These are phyloP conservation scores for Suhomyces ambrosiae DNA, from an alignment of 1,139 yeast genomes.

Conservation along the genomic window DNA sequence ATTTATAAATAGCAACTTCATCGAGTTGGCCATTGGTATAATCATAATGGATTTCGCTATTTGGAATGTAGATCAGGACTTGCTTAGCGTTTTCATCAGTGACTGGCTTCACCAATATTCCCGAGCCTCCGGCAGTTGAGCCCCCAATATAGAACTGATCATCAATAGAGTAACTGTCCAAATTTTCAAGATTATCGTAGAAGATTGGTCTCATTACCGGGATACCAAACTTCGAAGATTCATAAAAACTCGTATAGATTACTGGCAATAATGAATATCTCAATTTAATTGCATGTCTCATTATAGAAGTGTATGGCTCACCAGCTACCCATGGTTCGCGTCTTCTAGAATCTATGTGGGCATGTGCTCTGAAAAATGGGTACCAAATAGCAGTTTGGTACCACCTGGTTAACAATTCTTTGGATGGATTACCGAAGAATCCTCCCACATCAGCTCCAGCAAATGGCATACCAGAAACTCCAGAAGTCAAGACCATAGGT, in stretches of 20 bases:
- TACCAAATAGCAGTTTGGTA: conserved; percentile 95
- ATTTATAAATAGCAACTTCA: conserved; percentile 10
- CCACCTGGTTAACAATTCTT: conserved; percentile 86
- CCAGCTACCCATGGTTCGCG: conserved; percentile 91
- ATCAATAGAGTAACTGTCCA: conserved; percentile 60
- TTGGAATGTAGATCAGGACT: conserved; percentile 64
- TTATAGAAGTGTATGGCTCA: conserved; percentile 68
- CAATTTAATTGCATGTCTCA: conserved; percentile 69
- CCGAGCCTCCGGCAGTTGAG: conserved; percentile 52
- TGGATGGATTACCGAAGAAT: conserved; percentile 84
- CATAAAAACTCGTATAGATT: conserved; percentile 78
- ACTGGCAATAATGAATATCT: conserved; percentile 79
- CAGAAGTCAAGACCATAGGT: conserved; percentile 85
- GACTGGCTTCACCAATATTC: conserved; percentile 81
- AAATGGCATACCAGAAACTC: conserved; percentile 87
- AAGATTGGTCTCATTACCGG: conserved; percentile 81
- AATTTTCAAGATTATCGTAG: conserved; percentile 60
- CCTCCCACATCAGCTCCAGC: conserved; percentile 98
- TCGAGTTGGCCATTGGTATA: conserved; percentile 42
- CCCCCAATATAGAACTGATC: conserved; percentile 82
- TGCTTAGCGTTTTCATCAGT: conserved; percentile 53
- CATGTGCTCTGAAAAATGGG: conserved; percentile 96
- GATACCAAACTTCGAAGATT: conserved; percentile 58
- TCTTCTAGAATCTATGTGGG: conserved; percentile 89
- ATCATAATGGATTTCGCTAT: conserved; percentile 61